Evolutionary conservation across 495 filamentous ascomycete species (phyloP).

Genomic region (Astrothelium macrocarpum): DNA sequence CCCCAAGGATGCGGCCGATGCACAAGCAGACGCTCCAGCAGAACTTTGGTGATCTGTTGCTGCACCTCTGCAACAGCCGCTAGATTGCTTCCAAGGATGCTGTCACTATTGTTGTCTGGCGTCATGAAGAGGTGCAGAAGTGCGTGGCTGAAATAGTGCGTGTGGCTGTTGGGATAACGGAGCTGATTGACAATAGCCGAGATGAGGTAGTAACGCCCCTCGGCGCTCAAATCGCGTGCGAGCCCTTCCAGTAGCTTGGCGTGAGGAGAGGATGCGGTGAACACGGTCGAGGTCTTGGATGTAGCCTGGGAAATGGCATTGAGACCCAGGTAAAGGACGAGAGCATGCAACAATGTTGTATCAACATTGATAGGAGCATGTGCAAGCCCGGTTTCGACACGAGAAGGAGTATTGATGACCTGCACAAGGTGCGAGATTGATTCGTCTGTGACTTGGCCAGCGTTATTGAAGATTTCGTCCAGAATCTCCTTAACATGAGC

Average conservation of each 20-base stretch:
- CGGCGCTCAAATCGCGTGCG: slow-evolving; percentile 60
- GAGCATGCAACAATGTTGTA: slow-evolving; percentile 61
- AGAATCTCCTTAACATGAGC: slow-evolving; percentile 57
- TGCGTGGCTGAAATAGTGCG: slow-evolving; percentile 85
- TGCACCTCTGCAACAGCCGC: slow-evolving; percentile 60
- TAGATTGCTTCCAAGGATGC: background rate
- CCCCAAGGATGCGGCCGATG: slow-evolving; percentile 97
- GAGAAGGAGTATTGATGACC: slow-evolving; percentile 47
- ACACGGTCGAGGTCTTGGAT: slow-evolving; percentile 53
- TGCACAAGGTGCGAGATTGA: slow-evolving; percentile 57
- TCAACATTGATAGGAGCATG: slow-evolving; percentile 55
- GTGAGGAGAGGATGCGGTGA: slow-evolving; percentile 60
- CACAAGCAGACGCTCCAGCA: slow-evolving; percentile 78
- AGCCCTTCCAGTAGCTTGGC: slow-evolving; percentile 64
- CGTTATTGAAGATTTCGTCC: slow-evolving; percentile 51
- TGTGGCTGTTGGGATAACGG: slow-evolving; percentile 78
- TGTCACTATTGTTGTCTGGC: slow-evolving; percentile 43
- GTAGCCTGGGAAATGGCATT: slow-evolving; percentile 51
- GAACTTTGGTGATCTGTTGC: slow-evolving; percentile 77
- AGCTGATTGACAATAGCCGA: slow-evolving; percentile 84
- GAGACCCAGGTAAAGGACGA: slow-evolving; percentile 74
- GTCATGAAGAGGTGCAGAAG: slow-evolving; percentile 76
- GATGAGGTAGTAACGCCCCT: slow-evolving; percentile 76
- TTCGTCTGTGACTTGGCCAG: slow-evolving; percentile 48
- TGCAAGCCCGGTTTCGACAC: slow-evolving; percentile 50